These are phyloP conservation scores for Agrocybe pediades DNA, from an alignment of 768 basidiomycete species.

Conservation along the genomic window DNA sequence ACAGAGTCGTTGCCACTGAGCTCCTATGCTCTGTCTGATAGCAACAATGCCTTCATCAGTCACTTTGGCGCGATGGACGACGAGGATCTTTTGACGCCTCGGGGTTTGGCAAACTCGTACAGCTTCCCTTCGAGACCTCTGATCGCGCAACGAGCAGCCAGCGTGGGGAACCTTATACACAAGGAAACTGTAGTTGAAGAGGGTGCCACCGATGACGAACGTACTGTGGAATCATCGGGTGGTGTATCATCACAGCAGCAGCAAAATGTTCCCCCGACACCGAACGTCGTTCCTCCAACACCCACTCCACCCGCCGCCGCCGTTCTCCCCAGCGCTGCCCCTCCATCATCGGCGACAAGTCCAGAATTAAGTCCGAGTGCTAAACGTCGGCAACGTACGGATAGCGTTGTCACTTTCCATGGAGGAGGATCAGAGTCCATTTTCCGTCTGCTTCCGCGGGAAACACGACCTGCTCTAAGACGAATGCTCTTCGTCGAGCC, in stretches of 20 bases:
- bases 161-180: not conserved
- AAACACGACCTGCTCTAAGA: constrained; percentile 85
- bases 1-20: constrained; percentile 65
- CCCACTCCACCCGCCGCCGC: constrained; percentile 19
- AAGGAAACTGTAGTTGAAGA: constrained; percentile 6
- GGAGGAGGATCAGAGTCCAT: constrained; percentile 88
- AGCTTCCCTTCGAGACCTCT: not conserved
- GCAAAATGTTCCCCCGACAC: constrained; percentile 2
- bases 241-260: not conserved
- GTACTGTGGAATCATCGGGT: not conserved
- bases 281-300: constrained; percentile 15
- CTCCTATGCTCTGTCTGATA: constrained; percentile 23
- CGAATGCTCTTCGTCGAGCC: constrained; percentile 96
- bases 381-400: constrained; percentile 42
- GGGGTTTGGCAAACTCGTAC: not conserved
- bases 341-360: constrained; percentile 10
- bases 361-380: constrained; percentile 15
- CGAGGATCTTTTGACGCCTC: not conserved
- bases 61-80: not conserved
- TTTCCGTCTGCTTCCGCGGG: constrained; percentile 93
- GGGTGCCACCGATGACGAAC: constrained; percentile 9
- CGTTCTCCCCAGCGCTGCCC: not conserved
- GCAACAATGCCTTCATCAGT: constrained; percentile 15
- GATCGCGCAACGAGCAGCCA: not conserved
- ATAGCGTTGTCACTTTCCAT: constrained; percentile 66